Evolutionary conservation across 257 asterid species (phyloP).

Genomic region (Solanum boliviense): DNA sequence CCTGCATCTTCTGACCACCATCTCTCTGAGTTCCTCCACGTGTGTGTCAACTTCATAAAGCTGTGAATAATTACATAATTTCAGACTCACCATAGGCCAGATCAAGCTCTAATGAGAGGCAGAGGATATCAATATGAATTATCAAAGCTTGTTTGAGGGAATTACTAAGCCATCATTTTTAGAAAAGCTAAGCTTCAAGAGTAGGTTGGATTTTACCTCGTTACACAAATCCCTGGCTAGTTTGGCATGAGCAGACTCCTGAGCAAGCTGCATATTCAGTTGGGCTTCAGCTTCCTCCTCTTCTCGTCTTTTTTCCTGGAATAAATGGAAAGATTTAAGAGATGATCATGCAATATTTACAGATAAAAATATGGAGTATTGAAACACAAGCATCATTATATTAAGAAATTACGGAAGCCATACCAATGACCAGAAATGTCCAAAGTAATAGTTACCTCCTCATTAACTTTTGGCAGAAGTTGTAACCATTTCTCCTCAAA

Average conservation of each 20-base stretch:
- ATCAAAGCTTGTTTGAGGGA: background rate
- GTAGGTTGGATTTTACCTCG: constrained; percentile 38
- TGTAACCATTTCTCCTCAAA: constrained; percentile 94
- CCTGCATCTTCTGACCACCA: constrained; percentile 79
- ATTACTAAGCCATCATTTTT: background rate
- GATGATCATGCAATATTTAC: background rate
- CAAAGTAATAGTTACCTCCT: constrained; percentile 51
- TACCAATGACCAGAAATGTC: background rate
- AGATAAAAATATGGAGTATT: background rate
- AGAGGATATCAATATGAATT: background rate
- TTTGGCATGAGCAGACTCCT: constrained; percentile 66
- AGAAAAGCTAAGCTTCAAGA: background rate
- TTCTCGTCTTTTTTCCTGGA: constrained; percentile 68
- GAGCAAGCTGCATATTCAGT: constrained; percentile 38
- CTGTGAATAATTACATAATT: constrained; percentile 29
- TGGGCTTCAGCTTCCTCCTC: constrained; percentile 78
- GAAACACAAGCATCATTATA: background rate
- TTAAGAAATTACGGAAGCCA: background rate
- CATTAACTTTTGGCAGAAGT: constrained; percentile 77
- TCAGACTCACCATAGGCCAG: background rate
- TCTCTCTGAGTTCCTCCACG: constrained; percentile 72
- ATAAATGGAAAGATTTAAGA: constrained; percentile 4
- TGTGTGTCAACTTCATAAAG: constrained; percentile 53
- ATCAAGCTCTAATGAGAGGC: background rate
- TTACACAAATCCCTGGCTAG: constrained; percentile 57